A percentile compares a stretch with the other conserved stretches of the same genome.
These are phyloP conservation scores for Boletus tomentosulus DNA, from an alignment of 768 basidiomycete genomes.

Conservation along the genomic window DNA sequence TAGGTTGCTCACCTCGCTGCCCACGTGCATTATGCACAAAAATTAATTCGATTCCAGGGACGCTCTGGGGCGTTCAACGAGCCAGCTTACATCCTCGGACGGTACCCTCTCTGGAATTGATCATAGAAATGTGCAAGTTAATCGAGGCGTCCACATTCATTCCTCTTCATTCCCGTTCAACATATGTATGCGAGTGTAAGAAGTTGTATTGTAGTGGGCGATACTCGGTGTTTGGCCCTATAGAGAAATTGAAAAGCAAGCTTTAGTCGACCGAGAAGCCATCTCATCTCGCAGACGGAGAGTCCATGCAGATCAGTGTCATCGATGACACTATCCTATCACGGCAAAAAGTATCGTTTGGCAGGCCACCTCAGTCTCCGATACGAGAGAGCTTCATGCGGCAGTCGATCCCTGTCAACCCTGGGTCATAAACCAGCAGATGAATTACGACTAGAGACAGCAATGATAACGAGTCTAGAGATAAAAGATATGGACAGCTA, in stretches of 20 bases:
- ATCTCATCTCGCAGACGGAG: not conserved
- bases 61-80: not conserved
- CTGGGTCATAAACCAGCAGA: not conserved
- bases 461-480: slow-evolving; percentile 1
- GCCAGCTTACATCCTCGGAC: not conserved
- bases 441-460: not conserved
- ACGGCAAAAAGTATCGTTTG: not conserved
- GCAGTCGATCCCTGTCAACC: not conserved
- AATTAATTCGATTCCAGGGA: not conserved
- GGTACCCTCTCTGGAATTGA: not conserved
- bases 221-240: no score
- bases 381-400: not conserved
- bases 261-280: no score
- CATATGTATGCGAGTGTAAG: no score
- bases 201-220: no score
- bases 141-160: no score
- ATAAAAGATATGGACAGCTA: slow-evolving; percentile 1
- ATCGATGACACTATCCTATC: not conserved
- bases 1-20: not conserved
- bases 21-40: not conserved
- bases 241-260: no score
- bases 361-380: slow-evolving; percentile 3
- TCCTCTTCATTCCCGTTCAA: no score
- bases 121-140: no score
- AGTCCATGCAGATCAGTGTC: not conserved